Evolutionary conservation across 345 rosid genomes (phyloP), one percentile per base, ranked within the genome.

Genomic region (Gossypium stocksii): DNA sequence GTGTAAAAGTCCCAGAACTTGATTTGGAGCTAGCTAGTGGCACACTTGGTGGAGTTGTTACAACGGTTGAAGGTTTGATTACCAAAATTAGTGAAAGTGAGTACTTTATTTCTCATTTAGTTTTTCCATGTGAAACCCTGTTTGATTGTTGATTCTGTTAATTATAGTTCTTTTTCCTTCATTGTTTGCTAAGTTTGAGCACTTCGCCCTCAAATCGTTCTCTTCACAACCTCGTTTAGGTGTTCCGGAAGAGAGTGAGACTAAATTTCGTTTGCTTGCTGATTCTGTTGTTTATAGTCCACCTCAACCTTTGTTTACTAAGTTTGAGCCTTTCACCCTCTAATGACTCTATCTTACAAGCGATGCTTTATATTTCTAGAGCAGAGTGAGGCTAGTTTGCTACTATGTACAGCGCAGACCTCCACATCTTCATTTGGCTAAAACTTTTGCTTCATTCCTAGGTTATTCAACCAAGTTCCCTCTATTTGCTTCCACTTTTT

Each of bases 1-100:
- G 95, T 72, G 90, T 94, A 53, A 80, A 23, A 73, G 80, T 94
- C 70, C 97, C 97, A 38, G 97, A 92, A 85, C 90, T 94, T 61
- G 98, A 91, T 61, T 84, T 94, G 86, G 97, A 92, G 86, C 85
- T 94, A 76, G 86, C 81, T 1, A 87, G 97, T 84, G 98, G 97
- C 62, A 91, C 98, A 45, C 83, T 92, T 48, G 98, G 98, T 70
- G 98, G 97, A 76, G 29, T 91, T 62, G 97, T 92, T 53, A 92
- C 98, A 57, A 94, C 98, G 22, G 98, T 94, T 51, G 98, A 94
- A 81, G 98, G 98, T 19, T 83, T 94, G 79, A 88, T 92, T 65
- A 86, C 95, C 74, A 88, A 94, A 81, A 92, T 94, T 66, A 87
- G 95, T 82, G 98, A 94, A 82, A 94, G 98, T 94, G 78, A 90